Conservation (phyloP, 345 rosid genomes). For the Kernera saxatilis region DNA sequence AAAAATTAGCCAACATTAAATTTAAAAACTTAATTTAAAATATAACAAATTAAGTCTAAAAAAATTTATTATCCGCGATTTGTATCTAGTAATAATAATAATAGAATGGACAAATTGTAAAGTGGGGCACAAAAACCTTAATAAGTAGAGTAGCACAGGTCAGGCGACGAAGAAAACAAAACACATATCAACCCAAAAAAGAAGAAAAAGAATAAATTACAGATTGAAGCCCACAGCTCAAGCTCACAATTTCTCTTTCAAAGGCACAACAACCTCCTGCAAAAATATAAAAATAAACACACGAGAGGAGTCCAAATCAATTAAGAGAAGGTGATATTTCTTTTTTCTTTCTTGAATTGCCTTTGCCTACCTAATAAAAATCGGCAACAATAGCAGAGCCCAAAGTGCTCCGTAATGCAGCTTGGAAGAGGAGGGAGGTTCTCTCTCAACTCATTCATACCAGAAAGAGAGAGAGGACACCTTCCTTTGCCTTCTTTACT, state of each 20-base stretch:
- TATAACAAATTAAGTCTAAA: no score
- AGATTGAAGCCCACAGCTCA: background rate
- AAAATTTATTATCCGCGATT: no score
- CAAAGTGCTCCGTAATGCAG: slow-evolving; percentile 13
- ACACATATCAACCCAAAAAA: no score
- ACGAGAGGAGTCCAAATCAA: background rate
- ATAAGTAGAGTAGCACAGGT: no score
- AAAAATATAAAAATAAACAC: background rate
- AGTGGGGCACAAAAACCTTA: no score
- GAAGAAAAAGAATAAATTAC: no score
- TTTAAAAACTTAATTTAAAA: no score
- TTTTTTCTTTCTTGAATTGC: background rate
- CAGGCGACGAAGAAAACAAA: no score
- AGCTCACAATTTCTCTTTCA: background rate
- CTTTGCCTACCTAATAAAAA: slow-evolving; percentile 1
- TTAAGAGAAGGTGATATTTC: background rate
- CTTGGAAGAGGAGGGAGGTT: slow-evolving; percentile 7
- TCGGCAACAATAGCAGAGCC: slow-evolving; percentile 18
- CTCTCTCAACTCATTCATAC: slow-evolving; percentile 8
- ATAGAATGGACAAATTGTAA: no score
- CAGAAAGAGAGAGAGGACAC: background rate
- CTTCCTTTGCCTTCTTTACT: background rate
- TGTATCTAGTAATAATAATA: no score
- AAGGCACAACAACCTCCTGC: background rate
- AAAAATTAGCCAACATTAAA: no score